Percentiles rank a stretch among this genome's conserved stretches.
Evolutionary conservation across 2,329 filamentous ascomycete species (phyloP).

Genomic region (Clonostachys sp.): DNA sequence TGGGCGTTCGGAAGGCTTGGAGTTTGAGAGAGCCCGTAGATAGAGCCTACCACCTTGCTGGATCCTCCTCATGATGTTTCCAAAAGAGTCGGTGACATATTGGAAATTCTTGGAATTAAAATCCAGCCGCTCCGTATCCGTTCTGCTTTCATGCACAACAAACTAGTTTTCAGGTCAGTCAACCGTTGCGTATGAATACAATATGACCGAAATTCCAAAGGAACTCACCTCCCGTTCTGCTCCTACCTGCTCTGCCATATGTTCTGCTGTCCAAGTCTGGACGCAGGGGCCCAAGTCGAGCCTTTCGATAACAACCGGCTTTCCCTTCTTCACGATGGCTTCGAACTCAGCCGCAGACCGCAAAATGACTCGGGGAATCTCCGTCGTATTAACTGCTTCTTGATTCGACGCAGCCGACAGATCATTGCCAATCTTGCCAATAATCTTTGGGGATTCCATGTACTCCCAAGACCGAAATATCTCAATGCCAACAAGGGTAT

Average conservation of each 20-base stretch:
- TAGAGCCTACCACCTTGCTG: constrained; percentile 55
- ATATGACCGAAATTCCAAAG: background rate
- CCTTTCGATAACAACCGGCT: constrained; percentile 57
- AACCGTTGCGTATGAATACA: background rate
- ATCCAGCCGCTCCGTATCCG: constrained; percentile 59
- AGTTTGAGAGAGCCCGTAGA: constrained; percentile 69
- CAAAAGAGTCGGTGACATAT: constrained; percentile 67
- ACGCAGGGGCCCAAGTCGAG: constrained; percentile 65
- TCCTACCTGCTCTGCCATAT: constrained; percentile 61
- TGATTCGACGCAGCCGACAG: background rate
- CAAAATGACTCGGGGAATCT: constrained; percentile 49
- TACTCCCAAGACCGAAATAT: constrained; percentile 4
- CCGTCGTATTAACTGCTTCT: constrained; percentile 11
- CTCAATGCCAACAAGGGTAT: background rate
- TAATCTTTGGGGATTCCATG: constrained; percentile 18
- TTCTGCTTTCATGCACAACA: constrained; percentile 65
- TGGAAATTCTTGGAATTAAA: constrained; percentile 81
- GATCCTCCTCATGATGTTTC: constrained; percentile 59
- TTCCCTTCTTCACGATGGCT: constrained; percentile 46
- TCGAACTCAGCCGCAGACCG: constrained; percentile 19
- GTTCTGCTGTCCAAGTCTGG: constrained; percentile 61
- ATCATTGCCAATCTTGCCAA: constrained; percentile 4
- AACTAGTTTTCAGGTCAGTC: constrained; percentile 38
- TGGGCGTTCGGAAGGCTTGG: constrained; percentile 63
- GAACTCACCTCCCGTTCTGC: constrained; percentile 50